phyloP scores from a whole-genome alignment of 805 yeast genomes.

The Candida schatavii region DNA sequence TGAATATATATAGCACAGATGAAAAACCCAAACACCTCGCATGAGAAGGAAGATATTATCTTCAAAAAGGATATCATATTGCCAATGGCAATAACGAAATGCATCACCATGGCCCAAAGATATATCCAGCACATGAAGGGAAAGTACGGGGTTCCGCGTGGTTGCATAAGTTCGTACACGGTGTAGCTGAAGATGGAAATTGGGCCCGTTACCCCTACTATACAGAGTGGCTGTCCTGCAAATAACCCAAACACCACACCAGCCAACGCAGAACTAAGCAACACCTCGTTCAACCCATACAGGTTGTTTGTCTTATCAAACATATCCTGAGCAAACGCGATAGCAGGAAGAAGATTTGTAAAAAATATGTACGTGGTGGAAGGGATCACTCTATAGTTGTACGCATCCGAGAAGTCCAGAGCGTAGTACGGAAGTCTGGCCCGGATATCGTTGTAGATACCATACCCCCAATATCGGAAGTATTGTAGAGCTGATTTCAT shows the following conservation, averaged over 20 bases:
- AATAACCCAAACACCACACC: conserved; percentile 85
- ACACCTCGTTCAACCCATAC: conserved; percentile 89
- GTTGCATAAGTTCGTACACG: conserved; percentile 66
- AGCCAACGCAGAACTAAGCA: conserved; percentile 80
- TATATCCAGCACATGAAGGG: conserved; percentile 96
- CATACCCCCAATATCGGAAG: conserved; percentile 36
- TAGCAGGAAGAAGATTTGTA: conserved; percentile 87
- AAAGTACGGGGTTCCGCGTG: conserved; percentile 59
- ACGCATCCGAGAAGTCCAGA: conserved; percentile 81
- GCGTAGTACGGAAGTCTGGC: conserved; percentile 61
- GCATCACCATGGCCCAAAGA: conserved; percentile 85
- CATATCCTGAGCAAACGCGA: conserved; percentile 97
- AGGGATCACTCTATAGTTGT: conserved; percentile 85
- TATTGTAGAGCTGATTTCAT: background rate
- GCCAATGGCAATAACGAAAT: conserved; percentile 64
- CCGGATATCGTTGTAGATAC: conserved; percentile 52
- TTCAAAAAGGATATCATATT: conserved; percentile 68
- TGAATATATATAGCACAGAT: conserved; percentile 84
- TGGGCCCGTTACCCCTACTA: conserved; percentile 98
- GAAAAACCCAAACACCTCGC: conserved; percentile 91
- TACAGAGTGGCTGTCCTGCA: conserved; percentile 88
- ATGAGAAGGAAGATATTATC: conserved; percentile 76
- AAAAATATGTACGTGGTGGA: conserved; percentile 79
- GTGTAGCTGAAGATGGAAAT: conserved; percentile 90
- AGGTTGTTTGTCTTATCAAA: conserved; percentile 84